Evolutionary conservation across 768 basidiomycete species (phyloP).

Genomic region (Sarcodon sp.): DNA sequence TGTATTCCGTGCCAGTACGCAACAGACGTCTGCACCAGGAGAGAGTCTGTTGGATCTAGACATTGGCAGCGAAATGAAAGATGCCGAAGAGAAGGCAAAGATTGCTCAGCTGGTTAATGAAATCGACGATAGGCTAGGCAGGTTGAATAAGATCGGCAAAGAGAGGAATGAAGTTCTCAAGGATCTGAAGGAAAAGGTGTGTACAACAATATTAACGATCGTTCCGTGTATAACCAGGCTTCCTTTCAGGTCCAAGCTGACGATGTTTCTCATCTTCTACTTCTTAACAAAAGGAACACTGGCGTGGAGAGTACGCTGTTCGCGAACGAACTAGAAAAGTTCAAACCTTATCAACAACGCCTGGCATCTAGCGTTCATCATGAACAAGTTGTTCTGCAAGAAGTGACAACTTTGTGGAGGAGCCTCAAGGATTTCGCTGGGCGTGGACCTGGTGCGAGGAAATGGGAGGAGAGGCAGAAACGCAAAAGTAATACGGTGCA

Average conservation of each 20-base stretch:
- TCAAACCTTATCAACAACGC: constrained; percentile 81
- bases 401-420: constrained; percentile 66
- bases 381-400: constrained; percentile 62
- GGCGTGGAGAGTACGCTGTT: constrained; percentile 82
- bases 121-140: constrained; percentile 67
- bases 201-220: background rate
- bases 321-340: constrained; percentile 91
- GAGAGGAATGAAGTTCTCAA: constrained; percentile 83
- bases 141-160: constrained; percentile 69
- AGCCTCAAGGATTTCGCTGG: constrained; percentile 59
- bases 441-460: constrained; percentile 62
- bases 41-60: constrained; percentile 66
- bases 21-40: constrained; percentile 20
- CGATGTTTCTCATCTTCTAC: constrained; percentile 89
- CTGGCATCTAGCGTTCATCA: constrained; percentile 67
- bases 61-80: constrained; percentile 42
- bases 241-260: constrained; percentile 72
- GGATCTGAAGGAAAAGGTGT: constrained; percentile 92
- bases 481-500: constrained; percentile 63
- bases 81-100: constrained; percentile 55
- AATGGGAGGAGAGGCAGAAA: constrained; percentile 76
- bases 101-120: constrained; percentile 55
- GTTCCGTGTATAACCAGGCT: background rate
- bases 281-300: constrained; percentile 80
- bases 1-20: constrained; percentile 42